These are phyloP conservation scores for Mycena galopus DNA, from an alignment of 768 basidiomycete genomes.

Conservation along the genomic window DNA sequence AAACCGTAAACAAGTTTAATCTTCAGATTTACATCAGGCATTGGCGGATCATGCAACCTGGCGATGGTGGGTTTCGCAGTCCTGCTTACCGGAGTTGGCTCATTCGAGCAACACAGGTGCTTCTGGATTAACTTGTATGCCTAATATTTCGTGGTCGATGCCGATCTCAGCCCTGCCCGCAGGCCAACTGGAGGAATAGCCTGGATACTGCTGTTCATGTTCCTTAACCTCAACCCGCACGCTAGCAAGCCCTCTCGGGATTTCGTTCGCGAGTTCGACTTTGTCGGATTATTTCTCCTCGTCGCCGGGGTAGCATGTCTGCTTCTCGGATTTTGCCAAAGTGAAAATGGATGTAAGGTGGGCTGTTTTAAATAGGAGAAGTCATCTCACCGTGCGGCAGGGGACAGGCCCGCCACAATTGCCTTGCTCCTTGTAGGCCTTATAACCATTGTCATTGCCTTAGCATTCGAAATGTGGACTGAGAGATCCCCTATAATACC, in stretches of 20 bases:
- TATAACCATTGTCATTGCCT: constrained; percentile 62
- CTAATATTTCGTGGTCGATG: background rate
- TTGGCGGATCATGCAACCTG: constrained; percentile 84
- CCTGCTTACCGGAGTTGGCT: no score
- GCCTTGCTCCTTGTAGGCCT: constrained; percentile 69
- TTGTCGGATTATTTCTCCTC: constrained; percentile 73
- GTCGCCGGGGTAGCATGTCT: constrained; percentile 74
- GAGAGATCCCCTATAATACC: constrained; percentile 78
- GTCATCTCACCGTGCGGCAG: constrained; percentile 46
- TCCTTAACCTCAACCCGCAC: constrained; percentile 83
- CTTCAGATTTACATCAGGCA: constrained; percentile 51
- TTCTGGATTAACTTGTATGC: constrained; percentile 82
- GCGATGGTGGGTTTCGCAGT: constrained; percentile 62
- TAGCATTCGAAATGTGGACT: constrained; percentile 71
- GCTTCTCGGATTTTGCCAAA: constrained; percentile 79
- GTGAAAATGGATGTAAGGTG: constrained; percentile 69
- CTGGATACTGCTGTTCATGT: constrained; percentile 71
- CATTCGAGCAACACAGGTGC: constrained; percentile 57
- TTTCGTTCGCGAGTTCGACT: constrained; percentile 76
- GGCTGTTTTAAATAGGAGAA: constrained; percentile 38
- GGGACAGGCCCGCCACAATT: constrained; percentile 73
- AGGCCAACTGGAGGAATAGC: constrained; percentile 83
- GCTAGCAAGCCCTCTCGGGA: constrained; percentile 67
- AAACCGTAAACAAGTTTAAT: background rate
- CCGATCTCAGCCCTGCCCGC: background rate